A percentile compares a stretch with the other conserved stretches of the same genome.
Conservation (phyloP, 768 basidiomycete species). For the Boletellus ananiceps region DNA sequence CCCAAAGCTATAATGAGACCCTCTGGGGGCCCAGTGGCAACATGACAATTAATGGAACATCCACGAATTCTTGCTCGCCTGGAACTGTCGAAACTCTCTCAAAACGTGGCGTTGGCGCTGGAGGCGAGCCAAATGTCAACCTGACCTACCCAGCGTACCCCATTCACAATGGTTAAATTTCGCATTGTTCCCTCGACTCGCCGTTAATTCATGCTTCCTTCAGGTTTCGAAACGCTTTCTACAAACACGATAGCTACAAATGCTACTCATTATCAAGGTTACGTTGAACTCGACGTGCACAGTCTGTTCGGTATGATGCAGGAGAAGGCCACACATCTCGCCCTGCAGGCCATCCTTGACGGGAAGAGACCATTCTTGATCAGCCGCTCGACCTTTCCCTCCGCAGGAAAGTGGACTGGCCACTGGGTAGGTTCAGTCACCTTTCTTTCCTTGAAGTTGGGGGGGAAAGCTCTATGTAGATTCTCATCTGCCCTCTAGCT, state of each 20-base stretch:
- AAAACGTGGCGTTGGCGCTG: slow-evolving; percentile 49
- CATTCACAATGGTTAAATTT: slow-evolving; percentile 60
- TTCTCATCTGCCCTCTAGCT: slow-evolving; percentile 37
- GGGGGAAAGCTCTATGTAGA: neutral
- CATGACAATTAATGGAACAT: slow-evolving; percentile 62
- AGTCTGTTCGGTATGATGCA: slow-evolving; percentile 73
- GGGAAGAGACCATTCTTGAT: slow-evolving; percentile 69
- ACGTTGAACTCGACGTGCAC: slow-evolving; percentile 62
- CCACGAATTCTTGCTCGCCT: slow-evolving; percentile 43
- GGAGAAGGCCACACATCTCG: slow-evolving; percentile 59
- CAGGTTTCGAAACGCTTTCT: slow-evolving; percentile 52
- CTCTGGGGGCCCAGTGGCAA: slow-evolving; percentile 69
- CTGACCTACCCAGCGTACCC: slow-evolving; percentile 60
- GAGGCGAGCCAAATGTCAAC: slow-evolving; percentile 42
- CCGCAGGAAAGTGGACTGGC: slow-evolving; percentile 64
- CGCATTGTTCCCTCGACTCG: neutral
- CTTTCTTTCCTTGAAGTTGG: neutral
- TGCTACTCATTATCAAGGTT: slow-evolving; percentile 61
- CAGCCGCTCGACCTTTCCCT: slow-evolving; percentile 64
- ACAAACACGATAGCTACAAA: slow-evolving; percentile 61
- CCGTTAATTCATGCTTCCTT: neutral
- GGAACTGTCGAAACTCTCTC: slow-evolving; percentile 16
- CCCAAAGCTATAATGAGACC: slow-evolving; percentile 53
- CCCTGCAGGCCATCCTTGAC: slow-evolving; percentile 48
- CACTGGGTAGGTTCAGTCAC: slow-evolving; percentile 49